These are phyloP conservation scores for Corylus heterophylla DNA, from an alignment of 306 rosid species.

Conservation along the genomic window DNA sequence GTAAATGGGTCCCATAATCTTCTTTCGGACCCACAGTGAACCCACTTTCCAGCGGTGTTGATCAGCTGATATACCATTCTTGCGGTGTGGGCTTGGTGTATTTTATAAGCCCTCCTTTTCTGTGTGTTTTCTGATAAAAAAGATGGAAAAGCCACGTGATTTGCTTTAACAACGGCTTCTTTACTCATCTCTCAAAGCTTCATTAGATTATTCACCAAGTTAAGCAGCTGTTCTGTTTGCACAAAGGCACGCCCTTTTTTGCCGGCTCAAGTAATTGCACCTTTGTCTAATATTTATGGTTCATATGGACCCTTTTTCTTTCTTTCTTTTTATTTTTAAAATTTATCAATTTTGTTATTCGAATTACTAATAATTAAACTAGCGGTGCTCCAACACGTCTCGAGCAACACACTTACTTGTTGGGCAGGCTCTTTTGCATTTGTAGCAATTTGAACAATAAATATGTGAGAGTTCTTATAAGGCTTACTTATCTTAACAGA, in stretches of 20 bases:
- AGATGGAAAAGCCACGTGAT: slow-evolving; percentile 46
- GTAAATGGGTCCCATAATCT: slow-evolving; percentile 3
- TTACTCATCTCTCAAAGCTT: slow-evolving; percentile 25
- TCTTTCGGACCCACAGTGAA: slow-evolving; percentile 3
- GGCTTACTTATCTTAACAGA: no score
- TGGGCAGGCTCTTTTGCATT: no score
- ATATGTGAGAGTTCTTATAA: no score
- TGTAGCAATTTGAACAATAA: no score
- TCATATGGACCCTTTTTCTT: no score
- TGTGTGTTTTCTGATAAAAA: slow-evolving; percentile 24
- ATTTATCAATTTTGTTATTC: no score
- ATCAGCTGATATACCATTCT: slow-evolving; percentile 38
- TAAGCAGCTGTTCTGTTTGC: not conserved
- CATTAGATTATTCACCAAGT: slow-evolving; percentile 27
- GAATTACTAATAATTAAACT: no score
- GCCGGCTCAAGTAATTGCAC: not conserved
- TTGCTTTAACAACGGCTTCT: slow-evolving; percentile 20
- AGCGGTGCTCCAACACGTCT: no score
- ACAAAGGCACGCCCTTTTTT: not conserved
- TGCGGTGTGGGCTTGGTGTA: slow-evolving; percentile 21
- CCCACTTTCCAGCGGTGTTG: slow-evolving; percentile 28
- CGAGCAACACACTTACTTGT: no score
- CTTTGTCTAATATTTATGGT: not conserved
- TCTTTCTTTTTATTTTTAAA: no score
- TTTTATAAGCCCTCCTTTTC: not conserved